Percentiles rank a stretch among this genome's conserved stretches.
phyloP scores from a whole-genome alignment of 169 alveolate species.

The Plasmodium knowlesi region DNA sequence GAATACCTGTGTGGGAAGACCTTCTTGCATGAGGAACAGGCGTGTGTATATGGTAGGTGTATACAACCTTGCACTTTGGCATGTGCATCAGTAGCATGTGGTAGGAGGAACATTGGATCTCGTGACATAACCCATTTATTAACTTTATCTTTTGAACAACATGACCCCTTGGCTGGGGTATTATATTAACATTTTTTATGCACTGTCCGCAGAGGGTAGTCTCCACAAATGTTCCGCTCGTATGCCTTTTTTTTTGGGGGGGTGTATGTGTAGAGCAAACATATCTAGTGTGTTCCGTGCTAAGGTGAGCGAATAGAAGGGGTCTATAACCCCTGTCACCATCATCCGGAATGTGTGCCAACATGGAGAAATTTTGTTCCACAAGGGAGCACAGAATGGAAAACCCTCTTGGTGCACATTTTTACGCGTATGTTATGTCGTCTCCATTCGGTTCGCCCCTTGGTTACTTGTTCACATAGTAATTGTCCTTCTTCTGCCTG shows the following conservation, averaged over 20 bases:
- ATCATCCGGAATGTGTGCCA: background rate
- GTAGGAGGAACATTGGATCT: background rate
- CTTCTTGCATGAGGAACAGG: background rate
- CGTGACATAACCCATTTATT: background rate
- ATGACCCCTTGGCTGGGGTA: background rate
- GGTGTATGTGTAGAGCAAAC: background rate
- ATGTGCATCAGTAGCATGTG: background rate
- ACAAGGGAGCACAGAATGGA: background rate
- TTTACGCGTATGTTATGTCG: background rate
- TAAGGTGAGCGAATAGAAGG: background rate
- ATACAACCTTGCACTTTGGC: background rate
- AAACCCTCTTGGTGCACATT: background rate
- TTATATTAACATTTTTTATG: background rate
- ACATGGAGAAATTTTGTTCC: background rate
- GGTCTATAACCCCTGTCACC: background rate
- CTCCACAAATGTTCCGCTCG: background rate
- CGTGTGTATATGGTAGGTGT: background rate
- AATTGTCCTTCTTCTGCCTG: background rate
- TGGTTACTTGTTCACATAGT: background rate
- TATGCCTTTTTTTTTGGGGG: background rate
- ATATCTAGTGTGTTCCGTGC: background rate
- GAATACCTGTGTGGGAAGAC: background rate
- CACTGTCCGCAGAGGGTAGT: background rate
- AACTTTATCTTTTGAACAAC: background rate
- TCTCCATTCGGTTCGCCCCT: background rate